Percentiles rank a stretch among this genome's conserved stretches.
Evolutionary conservation across 192 early-diverging fungal genomes (phyloP).

Genomic region (Backusella tarrabulga): DNA sequence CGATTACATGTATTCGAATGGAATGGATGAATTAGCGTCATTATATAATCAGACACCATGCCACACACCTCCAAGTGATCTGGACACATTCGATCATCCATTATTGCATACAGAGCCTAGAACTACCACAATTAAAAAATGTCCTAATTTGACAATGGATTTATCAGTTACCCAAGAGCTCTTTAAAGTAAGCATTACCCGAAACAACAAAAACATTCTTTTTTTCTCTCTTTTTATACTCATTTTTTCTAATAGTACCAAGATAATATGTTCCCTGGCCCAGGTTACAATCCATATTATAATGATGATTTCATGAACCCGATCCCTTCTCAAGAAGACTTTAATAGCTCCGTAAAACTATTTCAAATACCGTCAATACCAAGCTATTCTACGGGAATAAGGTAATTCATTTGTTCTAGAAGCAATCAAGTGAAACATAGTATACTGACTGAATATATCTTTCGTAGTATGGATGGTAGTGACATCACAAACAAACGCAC

Average conservation of each 20-base stretch:
- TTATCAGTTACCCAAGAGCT: background rate
- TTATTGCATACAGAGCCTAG: background rate
- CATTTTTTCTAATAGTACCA: background rate
- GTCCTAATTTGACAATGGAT: background rate
- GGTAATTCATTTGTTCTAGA: background rate
- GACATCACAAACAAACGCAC: background rate
- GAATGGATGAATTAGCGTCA: background rate
- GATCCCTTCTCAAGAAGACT: background rate
- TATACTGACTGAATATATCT: background rate
- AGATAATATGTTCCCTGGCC: background rate
- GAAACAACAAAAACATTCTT: background rate
- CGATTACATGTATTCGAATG: background rate
- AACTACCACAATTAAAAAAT: background rate
- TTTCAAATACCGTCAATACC: background rate
- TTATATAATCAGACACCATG: background rate
- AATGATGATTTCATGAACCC: slow-evolving; percentile 3
- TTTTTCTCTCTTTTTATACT: background rate
- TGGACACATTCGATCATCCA: background rate
- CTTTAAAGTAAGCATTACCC: background rate
- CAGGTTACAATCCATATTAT: background rate
- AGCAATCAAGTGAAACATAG: background rate
- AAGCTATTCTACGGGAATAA: background rate
- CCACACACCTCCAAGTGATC: background rate
- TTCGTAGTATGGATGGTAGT: background rate
- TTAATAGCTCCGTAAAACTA: background rate